Base-by-base conservation (phyloP, 2,329 filamentous ascomycete genomes). In the Aspergillus novofumigatus region DNA sequence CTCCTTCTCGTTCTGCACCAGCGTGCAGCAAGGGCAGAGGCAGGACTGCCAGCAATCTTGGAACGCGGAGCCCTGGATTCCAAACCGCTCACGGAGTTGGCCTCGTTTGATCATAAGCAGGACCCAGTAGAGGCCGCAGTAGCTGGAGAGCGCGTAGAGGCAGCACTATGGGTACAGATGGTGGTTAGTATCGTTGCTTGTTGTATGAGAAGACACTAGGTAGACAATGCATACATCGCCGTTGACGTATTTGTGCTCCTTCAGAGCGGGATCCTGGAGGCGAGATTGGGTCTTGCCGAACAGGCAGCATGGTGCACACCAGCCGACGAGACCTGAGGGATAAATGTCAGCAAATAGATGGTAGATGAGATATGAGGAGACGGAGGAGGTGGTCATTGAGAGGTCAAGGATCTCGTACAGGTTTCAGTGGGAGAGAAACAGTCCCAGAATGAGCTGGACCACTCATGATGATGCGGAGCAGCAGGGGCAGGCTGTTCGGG, bases 1-100 rank as follows among this genome's bases (percentile, higher is more conserved):
- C 65, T 86, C 83, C 62, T 83, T 83, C 65, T 85, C 82, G 55
- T 85, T 78, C 73, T 86, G 84, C 60, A 85, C 76, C 56, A 85
- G 69, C 5, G 77, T 75, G 65, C 83, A 86, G 76, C 82, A 85
- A 38, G 75, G 67, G 67, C 83, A 86, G 73, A 78, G 86, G 69
- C 74, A 84, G 14, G 78, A 72, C n/a, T 72, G 68, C 62, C 79
- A 80, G 71, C 77, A 86, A 67, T 86, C 83, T 35, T 69, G 69
- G 57, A 68, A 69, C 41, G 74, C 75, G 50, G 72, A 75, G 38
- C 83, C 83, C 49, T 80, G 69, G 65, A 86, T 84, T 61, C 75
- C 76, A 71, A 81, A 84, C 44, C 73, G 76, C 54, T 81, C 72
- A 51, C 83, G 80, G 62, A 85, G 80, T 63, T 83, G 78, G 56